Conservation (phyloP, 1,139 yeast genomes). For the Yamadazyma dendronema region DNA sequence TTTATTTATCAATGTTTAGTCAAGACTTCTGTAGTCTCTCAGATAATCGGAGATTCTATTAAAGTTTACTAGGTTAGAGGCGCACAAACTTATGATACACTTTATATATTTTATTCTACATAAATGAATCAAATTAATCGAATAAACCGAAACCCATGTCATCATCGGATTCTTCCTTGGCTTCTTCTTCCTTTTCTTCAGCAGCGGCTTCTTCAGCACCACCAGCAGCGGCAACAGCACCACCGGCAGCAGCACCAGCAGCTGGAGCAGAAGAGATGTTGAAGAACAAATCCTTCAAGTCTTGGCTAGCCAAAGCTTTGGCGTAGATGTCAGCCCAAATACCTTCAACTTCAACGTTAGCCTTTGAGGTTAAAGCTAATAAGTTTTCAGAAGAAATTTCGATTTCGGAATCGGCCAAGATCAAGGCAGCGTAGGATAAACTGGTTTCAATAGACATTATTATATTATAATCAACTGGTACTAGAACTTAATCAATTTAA, state of each 20-base stretch:
- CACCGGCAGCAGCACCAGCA: conserved; percentile 61
- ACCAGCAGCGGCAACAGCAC: conserved; percentile 55
- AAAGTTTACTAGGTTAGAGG: too few species aligned
- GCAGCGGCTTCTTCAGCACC: conserved; percentile 58
- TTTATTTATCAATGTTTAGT: too few species aligned
- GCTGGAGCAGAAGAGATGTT: conserved; percentile 72
- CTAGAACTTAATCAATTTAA: conserved; percentile 47
- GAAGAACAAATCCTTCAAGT: conserved; percentile 73
- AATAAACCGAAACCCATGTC: conserved; percentile 94
- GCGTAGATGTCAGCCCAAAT: conserved; percentile 84
- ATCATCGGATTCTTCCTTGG: conserved; percentile 59
- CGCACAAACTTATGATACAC: too few species aligned
- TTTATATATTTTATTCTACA: conserved; percentile 2
- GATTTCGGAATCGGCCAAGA: conserved; percentile 81
- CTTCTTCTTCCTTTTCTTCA: conserved; percentile 56
- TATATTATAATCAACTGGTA: conserved; percentile 13
- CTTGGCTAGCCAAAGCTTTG: conserved; percentile 76
- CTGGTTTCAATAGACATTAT: conserved; percentile 79
- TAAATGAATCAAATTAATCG: conserved; percentile 36
- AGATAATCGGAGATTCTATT: too few species aligned
- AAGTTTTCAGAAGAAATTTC: conserved; percentile 79
- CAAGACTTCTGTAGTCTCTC: too few species aligned
- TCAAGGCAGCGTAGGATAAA: conserved; percentile 84
- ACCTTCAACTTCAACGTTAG: conserved; percentile 48
- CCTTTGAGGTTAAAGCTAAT: conserved; percentile 55